Conservation (phyloP, 2,329 filamentous ascomycete species). For the Ophiosphaerella herpotricha region DNA sequence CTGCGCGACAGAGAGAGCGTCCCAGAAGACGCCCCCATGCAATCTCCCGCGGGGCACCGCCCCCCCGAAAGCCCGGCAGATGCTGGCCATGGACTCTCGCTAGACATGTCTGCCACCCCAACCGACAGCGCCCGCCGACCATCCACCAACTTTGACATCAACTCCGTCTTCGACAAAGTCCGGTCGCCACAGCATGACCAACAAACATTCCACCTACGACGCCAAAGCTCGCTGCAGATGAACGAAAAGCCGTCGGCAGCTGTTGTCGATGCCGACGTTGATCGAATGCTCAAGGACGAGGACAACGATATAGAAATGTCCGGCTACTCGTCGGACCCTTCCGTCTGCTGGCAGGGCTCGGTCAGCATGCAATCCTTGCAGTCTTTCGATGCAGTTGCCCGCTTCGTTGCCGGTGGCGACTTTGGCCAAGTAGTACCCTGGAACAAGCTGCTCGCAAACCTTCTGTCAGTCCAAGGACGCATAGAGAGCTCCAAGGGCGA, state of each 20-base stretch:
- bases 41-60: constrained; percentile 18
- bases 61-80: constrained; percentile 26
- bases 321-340: constrained; percentile 69
- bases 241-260: constrained; percentile 56
- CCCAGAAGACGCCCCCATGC: constrained; percentile 26
- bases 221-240: constrained; percentile 54
- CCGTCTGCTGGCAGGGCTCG: constrained; percentile 60
- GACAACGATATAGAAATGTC: constrained; percentile 81
- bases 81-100: constrained; percentile 31
- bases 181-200: constrained; percentile 68
- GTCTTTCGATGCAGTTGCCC: constrained; percentile 75
- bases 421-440: constrained; percentile 70
- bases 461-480: constrained; percentile 73
- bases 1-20: constrained; percentile 31
- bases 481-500: constrained; percentile 83
- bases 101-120: constrained; percentile 39
- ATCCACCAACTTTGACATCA: constrained; percentile 76
- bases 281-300: constrained; percentile 82
- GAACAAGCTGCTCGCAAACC: constrained; percentile 73
- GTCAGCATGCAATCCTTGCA: constrained; percentile 73
- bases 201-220: constrained; percentile 54
- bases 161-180: constrained; percentile 82
- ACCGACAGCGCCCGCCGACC: constrained; percentile 53
- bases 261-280: constrained; percentile 84
- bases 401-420: constrained; percentile 83